Evolutionary conservation across 2,329 filamentous ascomycete genomes (phyloP).

Genomic region (Colletotrichum shisoi): DNA sequence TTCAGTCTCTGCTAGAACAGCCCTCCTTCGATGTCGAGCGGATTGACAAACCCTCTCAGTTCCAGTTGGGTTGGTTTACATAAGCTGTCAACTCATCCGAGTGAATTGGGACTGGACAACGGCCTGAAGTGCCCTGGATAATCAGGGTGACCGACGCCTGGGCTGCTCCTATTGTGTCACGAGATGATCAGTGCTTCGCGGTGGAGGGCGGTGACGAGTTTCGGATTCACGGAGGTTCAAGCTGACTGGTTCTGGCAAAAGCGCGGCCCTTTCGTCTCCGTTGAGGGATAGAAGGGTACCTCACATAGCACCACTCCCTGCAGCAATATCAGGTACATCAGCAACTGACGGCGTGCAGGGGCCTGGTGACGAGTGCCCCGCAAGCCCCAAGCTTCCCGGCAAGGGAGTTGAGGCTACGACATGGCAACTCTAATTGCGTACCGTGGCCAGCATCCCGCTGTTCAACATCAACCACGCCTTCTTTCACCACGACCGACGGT

Average conservation of each 20-base stretch:
- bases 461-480: slow-evolving; percentile 7
- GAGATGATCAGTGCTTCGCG: slow-evolving; percentile 32
- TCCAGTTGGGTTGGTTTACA: background rate
- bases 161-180: slow-evolving; percentile 15
- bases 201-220: slow-evolving; percentile 36
- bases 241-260: slow-evolving; percentile 31
- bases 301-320: background rate
- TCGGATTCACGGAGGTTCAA: slow-evolving; percentile 33
- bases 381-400: slow-evolving; percentile 33
- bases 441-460: slow-evolving; percentile 36
- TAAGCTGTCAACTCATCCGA: background rate
- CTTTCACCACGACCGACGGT: slow-evolving; percentile 31
- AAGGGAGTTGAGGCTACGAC: slow-evolving; percentile 34
- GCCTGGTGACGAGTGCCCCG: slow-evolving; percentile 31
- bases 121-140: slow-evolving; percentile 13
- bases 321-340: background rate
- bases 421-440: slow-evolving; percentile 37
- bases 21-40: background rate
- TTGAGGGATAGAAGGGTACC: slow-evolving; percentile 24
- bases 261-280: slow-evolving; percentile 4
- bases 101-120: background rate
- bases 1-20: background rate
- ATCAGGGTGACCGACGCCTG: slow-evolving; percentile 23
- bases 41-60: background rate
- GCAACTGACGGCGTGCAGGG: slow-evolving; percentile 26